phyloP scores from a whole-genome alignment of 2,329 filamentous ascomycete genomes.

The Dactylellina cionopaga region DNA sequence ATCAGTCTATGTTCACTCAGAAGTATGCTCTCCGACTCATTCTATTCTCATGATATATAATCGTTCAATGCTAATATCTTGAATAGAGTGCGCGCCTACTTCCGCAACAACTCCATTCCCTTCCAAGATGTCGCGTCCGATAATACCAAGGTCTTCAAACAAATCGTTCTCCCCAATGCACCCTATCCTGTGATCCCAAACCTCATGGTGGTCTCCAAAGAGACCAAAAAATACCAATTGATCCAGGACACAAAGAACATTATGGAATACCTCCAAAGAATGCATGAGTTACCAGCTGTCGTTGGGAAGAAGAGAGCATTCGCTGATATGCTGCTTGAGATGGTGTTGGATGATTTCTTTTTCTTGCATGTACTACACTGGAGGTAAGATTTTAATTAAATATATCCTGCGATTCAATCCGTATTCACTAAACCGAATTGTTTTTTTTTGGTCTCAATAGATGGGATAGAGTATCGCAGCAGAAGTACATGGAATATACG shows the following conservation, averaged over 20 bases:
- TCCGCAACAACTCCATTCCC: conserved; percentile 40
- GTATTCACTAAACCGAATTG: neutral
- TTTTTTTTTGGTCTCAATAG: conserved; percentile 6
- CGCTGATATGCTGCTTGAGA: conserved; percentile 38
- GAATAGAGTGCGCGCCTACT: conserved; percentile 34
- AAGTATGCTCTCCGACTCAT: conserved; percentile 15
- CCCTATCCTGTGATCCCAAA: conserved; percentile 39
- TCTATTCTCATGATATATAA: neutral
- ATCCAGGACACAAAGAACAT: conserved; percentile 42
- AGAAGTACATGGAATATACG: conserved; percentile 43
- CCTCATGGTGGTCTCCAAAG: conserved; percentile 34
- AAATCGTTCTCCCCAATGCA: conserved; percentile 32
- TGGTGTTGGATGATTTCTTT: conserved; percentile 42
- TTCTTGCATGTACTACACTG: conserved; percentile 35
- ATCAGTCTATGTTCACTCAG: conserved; percentile 47
- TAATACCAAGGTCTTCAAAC: conserved; percentile 33
- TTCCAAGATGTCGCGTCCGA: conserved; percentile 42
- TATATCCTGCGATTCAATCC: too few relatives aligned
- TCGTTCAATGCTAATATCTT: conserved; percentile 1
- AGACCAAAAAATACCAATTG: conserved; percentile 24
- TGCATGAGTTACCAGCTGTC: conserved; percentile 9
- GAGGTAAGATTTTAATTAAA: conserved; percentile 16
- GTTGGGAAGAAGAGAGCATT: conserved; percentile 27
- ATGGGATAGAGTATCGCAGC: conserved; percentile 19
- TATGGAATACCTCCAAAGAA: conserved; percentile 29